phyloP scores from a whole-genome alignment of 208 protist genomes.

The Trypanosoma lewisi region DNA sequence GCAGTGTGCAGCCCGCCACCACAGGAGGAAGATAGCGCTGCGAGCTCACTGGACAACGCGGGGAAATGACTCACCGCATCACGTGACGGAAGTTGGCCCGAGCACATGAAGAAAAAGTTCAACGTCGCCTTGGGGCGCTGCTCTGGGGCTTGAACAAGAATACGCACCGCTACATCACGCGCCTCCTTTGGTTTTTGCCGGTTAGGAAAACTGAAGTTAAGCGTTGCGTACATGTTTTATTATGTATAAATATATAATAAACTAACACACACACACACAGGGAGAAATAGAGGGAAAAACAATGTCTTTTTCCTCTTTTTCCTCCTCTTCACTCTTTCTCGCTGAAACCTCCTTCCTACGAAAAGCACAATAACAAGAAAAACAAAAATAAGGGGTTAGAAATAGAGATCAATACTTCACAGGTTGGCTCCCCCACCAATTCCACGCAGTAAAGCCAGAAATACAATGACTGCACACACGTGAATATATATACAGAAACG shows the following conservation, averaged over 20 bases:
- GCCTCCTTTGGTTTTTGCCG: slow-evolving; percentile 14
- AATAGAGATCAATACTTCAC: too few species aligned
- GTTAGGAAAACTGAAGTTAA: slow-evolving; percentile 69
- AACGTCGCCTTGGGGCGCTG: slow-evolving; percentile 52
- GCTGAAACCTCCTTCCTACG: too few species aligned
- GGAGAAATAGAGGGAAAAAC: slow-evolving; percentile 7
- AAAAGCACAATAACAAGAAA: too few species aligned
- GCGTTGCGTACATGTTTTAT: slow-evolving; percentile 44
- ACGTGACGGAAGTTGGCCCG: slow-evolving; percentile 46
- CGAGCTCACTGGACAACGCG: slow-evolving; percentile 6
- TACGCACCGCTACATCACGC: slow-evolving; percentile 30
- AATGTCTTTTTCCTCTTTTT: too few species aligned
- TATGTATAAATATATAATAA: background rate
- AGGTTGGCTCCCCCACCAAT: too few species aligned
- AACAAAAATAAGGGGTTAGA: too few species aligned
- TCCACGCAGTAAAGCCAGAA: too few species aligned
- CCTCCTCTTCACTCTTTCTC: too few species aligned
- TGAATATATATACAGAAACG: too few species aligned
- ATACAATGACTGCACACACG: too few species aligned
- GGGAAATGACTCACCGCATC: slow-evolving; percentile 32
- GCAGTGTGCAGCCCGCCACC: slow-evolving; percentile 26
- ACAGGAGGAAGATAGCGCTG: slow-evolving; percentile 13
- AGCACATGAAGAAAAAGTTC: slow-evolving; percentile 74
- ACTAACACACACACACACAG: background rate
- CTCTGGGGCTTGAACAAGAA: slow-evolving; percentile 45